Evolutionary conservation across 768 basidiomycete genomes (phyloP).

Genomic region (Lentinula sp.): DNA sequence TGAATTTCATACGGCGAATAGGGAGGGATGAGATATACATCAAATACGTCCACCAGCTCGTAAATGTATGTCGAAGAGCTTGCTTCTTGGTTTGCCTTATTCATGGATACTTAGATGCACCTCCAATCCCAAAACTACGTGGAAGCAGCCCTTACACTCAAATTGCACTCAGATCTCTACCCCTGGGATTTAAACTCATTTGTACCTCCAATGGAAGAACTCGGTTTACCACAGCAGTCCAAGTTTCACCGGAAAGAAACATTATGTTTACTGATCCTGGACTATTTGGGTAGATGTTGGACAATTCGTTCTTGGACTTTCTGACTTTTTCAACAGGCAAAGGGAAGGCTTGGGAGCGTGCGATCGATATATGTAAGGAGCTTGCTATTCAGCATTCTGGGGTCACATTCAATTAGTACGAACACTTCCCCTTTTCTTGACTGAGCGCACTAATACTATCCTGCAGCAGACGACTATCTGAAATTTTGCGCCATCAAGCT

Average conservation of each 20-base stretch:
- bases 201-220: constrained; percentile 83
- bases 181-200: constrained; percentile 83
- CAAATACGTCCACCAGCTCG: constrained; percentile 93
- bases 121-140: constrained; percentile 86
- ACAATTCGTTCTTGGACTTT: constrained; percentile 5
- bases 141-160: constrained; percentile 90
- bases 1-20: constrained; percentile 91
- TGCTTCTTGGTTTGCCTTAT: neutral
- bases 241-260: constrained; percentile 95
- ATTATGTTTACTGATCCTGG: constrained; percentile 84
- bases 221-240: constrained; percentile 86
- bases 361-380: constrained; percentile 90
- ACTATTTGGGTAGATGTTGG: constrained; percentile 68
- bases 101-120: constrained; percentile 54
- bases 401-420: constrained; percentile 88
- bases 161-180: constrained; percentile 89
- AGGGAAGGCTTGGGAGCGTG: constrained; percentile 96
- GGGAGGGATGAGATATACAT: constrained; percentile 92
- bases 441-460: constrained; percentile 4
- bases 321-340: constrained; percentile 48
- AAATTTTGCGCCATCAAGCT: constrained; percentile 85
- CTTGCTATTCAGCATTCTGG: constrained; percentile 83
- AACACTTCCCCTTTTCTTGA: constrained; percentile 4
- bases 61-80: constrained; percentile 55
- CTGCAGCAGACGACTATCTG: constrained; percentile 68